phyloP scores from a whole-genome alignment of 139 green algal genomes.

The Chloropicon primus region DNA sequence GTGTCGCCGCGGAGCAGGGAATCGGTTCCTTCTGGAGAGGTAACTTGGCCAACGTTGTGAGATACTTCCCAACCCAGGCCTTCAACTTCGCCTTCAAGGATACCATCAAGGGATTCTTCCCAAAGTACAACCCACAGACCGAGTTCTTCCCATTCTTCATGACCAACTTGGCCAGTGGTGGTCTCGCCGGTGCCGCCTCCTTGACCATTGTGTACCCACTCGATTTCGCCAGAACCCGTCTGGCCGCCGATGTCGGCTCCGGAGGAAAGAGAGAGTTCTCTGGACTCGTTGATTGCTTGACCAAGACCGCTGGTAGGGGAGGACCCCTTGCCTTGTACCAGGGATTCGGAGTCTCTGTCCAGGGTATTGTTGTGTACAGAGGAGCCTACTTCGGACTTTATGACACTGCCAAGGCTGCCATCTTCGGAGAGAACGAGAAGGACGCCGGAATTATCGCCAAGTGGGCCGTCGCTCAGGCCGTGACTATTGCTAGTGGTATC shows the following conservation, averaged over 20 bases:
- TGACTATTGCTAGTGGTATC: constrained; percentile 67
- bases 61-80: constrained; percentile 84
- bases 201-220: constrained; percentile 97
- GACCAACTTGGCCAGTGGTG: constrained; percentile 91
- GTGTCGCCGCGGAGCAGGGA: constrained; percentile 74
- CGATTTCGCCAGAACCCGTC: constrained; percentile 95
- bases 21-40: constrained; percentile 89
- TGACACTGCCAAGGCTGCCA: constrained; percentile 85
- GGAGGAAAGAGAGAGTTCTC: constrained; percentile 62
- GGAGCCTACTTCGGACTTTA: constrained; percentile 98
- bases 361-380: constrained; percentile 98
- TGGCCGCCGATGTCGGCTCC: constrained; percentile 82
- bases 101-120: constrained; percentile 97
- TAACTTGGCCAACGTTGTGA: constrained; percentile 93
- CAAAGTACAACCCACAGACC: constrained; percentile 76
- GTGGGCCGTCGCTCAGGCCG: constrained; percentile 73
- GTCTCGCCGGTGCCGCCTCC: constrained; percentile 76
- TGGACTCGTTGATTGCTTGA: constrained; percentile 82
- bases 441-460: constrained; percentile 43
- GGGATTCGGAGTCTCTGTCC: constrained; percentile 85
- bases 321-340: constrained; percentile 62
- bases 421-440: constrained; percentile 55
- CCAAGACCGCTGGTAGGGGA: constrained; percentile 44
- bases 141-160: constrained; percentile 87
- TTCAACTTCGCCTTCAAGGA: constrained; percentile 99